Conservation (phyloP, 257 asterid genomes). For the Thymus quinquecostatus region DNA sequence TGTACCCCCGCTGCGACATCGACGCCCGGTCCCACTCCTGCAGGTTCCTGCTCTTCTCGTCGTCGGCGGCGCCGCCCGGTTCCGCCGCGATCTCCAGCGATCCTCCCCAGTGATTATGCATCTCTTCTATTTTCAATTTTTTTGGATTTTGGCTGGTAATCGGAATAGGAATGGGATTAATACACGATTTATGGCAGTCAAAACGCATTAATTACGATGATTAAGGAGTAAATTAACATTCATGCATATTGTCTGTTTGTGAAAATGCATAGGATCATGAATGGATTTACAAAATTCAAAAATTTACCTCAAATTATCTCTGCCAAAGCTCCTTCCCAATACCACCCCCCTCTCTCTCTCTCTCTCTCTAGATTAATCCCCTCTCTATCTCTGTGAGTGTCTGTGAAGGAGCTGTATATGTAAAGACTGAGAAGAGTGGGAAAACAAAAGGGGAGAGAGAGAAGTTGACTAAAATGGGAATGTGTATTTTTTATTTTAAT, state of each 20-base stretch:
- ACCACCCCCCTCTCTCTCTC: background rate
- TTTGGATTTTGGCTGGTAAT: slow-evolving; percentile 10
- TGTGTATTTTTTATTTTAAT: background rate
- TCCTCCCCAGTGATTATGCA: slow-evolving; percentile 96
- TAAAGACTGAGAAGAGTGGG: background rate
- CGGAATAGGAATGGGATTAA: background rate
- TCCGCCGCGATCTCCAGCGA: slow-evolving; percentile 66
- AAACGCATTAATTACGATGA: slow-evolving; percentile 26
- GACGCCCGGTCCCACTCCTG: slow-evolving; percentile 74
- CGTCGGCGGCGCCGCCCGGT: slow-evolving; percentile 42
- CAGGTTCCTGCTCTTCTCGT: slow-evolving; percentile 49
- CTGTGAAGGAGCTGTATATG: background rate
- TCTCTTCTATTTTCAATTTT: slow-evolving; percentile 17
- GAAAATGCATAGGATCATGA: background rate
- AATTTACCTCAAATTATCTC: slow-evolving; percentile 18
- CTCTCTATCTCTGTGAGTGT: background rate
- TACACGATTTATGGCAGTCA: slow-evolving; percentile 33
- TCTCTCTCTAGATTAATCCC: background rate
- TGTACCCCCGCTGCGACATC: slow-evolving; percentile 38
- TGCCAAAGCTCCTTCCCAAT: slow-evolving; percentile 4
- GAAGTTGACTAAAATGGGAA: slow-evolving; percentile 35
- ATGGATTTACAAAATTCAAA: background rate
- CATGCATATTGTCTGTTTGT: slow-evolving; percentile 5
- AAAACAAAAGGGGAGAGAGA: background rate
- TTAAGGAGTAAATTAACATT: slow-evolving; percentile 19